phyloP scores from a whole-genome alignment of 257 asterid species.

The Pogostemon cablin region DNA sequence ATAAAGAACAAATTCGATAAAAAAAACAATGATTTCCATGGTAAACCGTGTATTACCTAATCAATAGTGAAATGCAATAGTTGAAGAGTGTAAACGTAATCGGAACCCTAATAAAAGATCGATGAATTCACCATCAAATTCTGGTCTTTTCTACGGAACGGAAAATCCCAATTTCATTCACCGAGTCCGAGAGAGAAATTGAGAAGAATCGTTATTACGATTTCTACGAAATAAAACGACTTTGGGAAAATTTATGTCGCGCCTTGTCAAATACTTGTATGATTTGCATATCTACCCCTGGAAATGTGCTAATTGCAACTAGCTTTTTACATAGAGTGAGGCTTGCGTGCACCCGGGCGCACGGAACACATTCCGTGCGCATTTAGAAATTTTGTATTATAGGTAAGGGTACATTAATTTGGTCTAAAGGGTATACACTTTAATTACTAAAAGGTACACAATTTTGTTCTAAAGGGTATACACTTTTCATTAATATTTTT shows the following conservation, averaged over 20 bases:
- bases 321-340: too few relatives aligned
- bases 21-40: neutral
- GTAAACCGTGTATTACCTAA: conserved; percentile 33
- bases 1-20: neutral
- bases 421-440: too few relatives aligned
- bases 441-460: too few relatives aligned
- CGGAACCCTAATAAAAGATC: conserved; percentile 30
- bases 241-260: neutral
- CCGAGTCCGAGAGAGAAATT: neutral
- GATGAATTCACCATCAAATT: neutral
- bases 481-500: too few relatives aligned
- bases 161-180: conserved; percentile 12
- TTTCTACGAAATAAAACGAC: neutral
- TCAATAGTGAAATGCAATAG: conserved; percentile 12
- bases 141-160: neutral
- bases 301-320: neutral
- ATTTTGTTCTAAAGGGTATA: too few relatives aligned
- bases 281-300: neutral
- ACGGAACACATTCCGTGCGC: too few relatives aligned
- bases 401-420: too few relatives aligned
- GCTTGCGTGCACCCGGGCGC: too few relatives aligned
- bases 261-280: neutral
- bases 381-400: too few relatives aligned
- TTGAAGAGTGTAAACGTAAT: neutral
- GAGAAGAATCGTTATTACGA: neutral